Evolutionary conservation across 2,329 filamentous ascomycete species (phyloP).

Genomic region (Fusarium euwallaceae): DNA sequence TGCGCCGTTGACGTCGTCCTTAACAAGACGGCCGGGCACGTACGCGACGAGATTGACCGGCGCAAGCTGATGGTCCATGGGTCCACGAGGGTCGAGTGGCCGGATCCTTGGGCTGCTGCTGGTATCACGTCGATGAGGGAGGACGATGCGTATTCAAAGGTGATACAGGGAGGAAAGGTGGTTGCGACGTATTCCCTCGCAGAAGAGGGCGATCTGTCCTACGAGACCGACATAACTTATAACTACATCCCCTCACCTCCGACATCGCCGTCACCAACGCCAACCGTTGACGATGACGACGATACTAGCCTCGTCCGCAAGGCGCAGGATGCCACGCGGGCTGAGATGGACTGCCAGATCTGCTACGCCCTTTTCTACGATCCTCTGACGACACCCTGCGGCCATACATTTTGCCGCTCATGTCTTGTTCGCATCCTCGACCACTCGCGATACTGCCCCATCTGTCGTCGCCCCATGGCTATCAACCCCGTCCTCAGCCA

Average conservation of each 20-base stretch:
- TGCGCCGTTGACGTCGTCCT: constrained; percentile 83
- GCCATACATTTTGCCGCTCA: constrained; percentile 88
- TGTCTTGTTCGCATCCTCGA: constrained; percentile 84
- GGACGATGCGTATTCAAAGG: constrained; percentile 47
- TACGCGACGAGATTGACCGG: constrained; percentile 66
- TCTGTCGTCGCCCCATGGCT: constrained; percentile 77
- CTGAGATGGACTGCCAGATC: constrained; percentile 88
- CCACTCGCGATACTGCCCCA: constrained; percentile 82
- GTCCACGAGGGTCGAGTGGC: constrained; percentile 52
- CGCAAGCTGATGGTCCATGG: constrained; percentile 49
- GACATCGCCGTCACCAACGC: constrained; percentile 35
- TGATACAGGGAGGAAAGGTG: constrained; percentile 70
- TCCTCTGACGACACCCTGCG: constrained; percentile 86
- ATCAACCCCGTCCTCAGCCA: constrained; percentile 60
- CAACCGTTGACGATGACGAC: constrained; percentile 41
- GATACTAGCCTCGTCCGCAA: constrained; percentile 58
- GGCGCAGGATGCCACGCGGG: constrained; percentile 72
- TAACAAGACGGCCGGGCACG: constrained; percentile 75
- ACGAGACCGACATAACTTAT: constrained; percentile 69
- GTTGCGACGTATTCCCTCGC: constrained; percentile 76
- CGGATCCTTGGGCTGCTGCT: constrained; percentile 56
- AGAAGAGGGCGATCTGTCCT: constrained; percentile 69
- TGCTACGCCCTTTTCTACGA: constrained; percentile 87
- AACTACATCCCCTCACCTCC: constrained; percentile 41
- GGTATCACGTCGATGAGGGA: constrained; percentile 57